phyloP scores from a whole-genome alignment of 2,329 filamentous ascomycete species.

The Neopestalotiopsis sp. region DNA sequence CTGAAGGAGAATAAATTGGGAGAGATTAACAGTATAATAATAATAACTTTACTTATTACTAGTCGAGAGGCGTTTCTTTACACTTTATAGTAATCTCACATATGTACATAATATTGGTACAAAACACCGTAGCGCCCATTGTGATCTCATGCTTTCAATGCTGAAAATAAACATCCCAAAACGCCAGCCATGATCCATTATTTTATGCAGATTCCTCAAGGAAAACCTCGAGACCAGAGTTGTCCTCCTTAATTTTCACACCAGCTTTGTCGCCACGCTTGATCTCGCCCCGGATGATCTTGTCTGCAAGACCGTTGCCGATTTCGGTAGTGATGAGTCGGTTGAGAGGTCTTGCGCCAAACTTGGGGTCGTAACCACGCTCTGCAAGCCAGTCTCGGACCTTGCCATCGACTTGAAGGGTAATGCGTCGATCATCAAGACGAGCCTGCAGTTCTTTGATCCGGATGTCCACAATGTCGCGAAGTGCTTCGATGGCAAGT shows the following conservation, averaged over 20 bases:
- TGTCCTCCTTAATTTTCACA: constrained; percentile 70
- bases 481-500: constrained; percentile 75
- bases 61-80: constrained; percentile 7
- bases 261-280: constrained; percentile 75
- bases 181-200: not conserved
- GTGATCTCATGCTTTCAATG: not conserved
- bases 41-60: not conserved
- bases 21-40: no score
- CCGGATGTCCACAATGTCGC: constrained; percentile 93
- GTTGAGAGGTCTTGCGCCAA: constrained; percentile 89
- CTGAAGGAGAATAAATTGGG: no score
- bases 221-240: constrained; percentile 59
- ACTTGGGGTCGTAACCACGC: constrained; percentile 88
- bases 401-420: constrained; percentile 69
- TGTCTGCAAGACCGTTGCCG: constrained; percentile 85
- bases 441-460: constrained; percentile 82
- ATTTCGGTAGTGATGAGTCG: constrained; percentile 90
- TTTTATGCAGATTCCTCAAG: constrained; percentile 18
- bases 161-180: not conserved
- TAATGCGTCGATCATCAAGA: constrained; percentile 85
- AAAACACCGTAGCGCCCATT: constrained; percentile 2
- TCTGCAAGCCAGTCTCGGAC: constrained; percentile 89
- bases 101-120: not conserved
- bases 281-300: constrained; percentile 86
- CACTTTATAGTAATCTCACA: not conserved